Base-by-base conservation (phyloP, 441 rosid species). In the Erodium texanum region DNA sequence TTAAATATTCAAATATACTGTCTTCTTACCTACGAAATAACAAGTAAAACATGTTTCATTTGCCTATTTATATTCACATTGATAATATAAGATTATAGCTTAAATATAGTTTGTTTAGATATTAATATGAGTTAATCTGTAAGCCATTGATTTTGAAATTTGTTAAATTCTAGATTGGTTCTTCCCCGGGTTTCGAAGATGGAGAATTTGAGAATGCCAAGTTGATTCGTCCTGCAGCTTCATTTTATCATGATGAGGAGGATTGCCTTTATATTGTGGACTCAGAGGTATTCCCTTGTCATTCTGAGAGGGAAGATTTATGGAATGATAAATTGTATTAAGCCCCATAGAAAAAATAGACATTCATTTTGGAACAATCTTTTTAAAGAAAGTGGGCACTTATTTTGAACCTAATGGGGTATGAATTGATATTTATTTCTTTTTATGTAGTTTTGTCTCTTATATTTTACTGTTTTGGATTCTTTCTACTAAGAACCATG, bases 101-200 rank as follows among this genome's bases (percentile, higher is more conserved):
- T 56, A 19, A 22, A 56, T 8, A 56, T 20, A 56, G 62, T 56
- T 20, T 6, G 62, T 19, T 43, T 43, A 43, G 20, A 19, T 56
- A 18, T 19, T 19, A 19, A 56, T 24, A 56, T 56, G 24, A 56
- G 8, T 56, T 56, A 56, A 19, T 56, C 7, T 10, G 8, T 19
- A 56, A 34, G 23, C 50, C 62, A 56, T 20, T 56, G 14, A 22
- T 16, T 56, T 56, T 56, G 62, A 70, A 61, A 32, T 69, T 68
- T 70, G 79, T 81, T 81, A 64, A 85, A 72, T 86, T 73, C 77
- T 93, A 94, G 99, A 92, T 94, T 86, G 98, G 98, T 80, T 87
- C 96, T 75, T 80, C 74, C 81, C 97, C 94, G 74, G 99, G 99
- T 68, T 92, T 92, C 78, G 98, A 94, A 85, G 99, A 94, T 82